Conservation (phyloP, 2,329 filamentous ascomycete genomes). For the Paracorniculantispora psalliotae region DNA sequence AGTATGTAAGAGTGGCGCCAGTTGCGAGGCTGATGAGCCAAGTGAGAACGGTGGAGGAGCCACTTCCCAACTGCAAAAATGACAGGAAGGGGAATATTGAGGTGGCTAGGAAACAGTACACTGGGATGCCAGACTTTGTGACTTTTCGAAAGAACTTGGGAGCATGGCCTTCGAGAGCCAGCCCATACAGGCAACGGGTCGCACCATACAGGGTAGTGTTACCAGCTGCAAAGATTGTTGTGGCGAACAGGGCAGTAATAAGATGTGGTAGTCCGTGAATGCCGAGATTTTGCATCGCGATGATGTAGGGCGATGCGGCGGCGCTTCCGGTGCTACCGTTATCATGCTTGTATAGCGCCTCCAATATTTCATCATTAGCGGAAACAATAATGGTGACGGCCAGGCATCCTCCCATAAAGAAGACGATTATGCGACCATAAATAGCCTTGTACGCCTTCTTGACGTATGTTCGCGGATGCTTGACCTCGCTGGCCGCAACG, state of each 20-base stretch:
- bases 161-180: background rate
- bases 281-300: slow-evolving; percentile 53
- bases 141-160: background rate
- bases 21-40: background rate
- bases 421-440: slow-evolving; percentile 64
- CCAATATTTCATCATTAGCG: slow-evolving; percentile 55
- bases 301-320: slow-evolving; percentile 57
- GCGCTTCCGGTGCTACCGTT: slow-evolving; percentile 36
- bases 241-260: slow-evolving; percentile 47
- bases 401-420: slow-evolving; percentile 66
- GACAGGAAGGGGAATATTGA: background rate
- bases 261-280: slow-evolving; percentile 51
- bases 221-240: slow-evolving; percentile 11
- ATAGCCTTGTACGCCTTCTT: slow-evolving; percentile 67
- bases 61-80: background rate
- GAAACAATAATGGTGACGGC: slow-evolving; percentile 63
- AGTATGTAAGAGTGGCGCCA: background rate
- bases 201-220: background rate
- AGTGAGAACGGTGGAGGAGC: background rate
- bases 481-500: slow-evolving; percentile 64
- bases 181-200: background rate
- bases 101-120: background rate
- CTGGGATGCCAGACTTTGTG: background rate
- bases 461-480: slow-evolving; percentile 58
- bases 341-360: slow-evolving; percentile 40